Conservation (phyloP, 805 yeast species). For the Scheffersomyces stipitis region DNA sequence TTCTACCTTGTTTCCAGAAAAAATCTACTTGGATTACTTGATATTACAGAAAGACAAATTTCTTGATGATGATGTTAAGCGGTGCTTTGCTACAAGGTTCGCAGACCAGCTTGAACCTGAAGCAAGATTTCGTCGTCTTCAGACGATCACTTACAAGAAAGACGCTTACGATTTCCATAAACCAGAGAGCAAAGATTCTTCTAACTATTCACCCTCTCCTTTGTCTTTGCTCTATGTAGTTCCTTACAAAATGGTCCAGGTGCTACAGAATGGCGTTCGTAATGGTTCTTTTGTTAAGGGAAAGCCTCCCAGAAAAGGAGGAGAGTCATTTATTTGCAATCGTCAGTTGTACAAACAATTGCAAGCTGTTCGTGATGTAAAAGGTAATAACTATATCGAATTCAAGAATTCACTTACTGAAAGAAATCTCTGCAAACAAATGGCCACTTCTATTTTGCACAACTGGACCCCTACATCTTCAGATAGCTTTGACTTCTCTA, state of each 20-base stretch:
- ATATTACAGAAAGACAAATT: slow-evolving; percentile 43
- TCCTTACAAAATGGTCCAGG: slow-evolving; percentile 27
- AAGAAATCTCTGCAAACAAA: slow-evolving; percentile 29
- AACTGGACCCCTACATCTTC: slow-evolving; percentile 47
- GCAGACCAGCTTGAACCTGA: slow-evolving; percentile 14
- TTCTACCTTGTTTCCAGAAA: slow-evolving; percentile 29
- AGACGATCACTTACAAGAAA: slow-evolving; percentile 18
- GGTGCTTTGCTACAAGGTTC: slow-evolving; percentile 39
- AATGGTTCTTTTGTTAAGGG: slow-evolving; percentile 55
- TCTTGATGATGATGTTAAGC: slow-evolving; percentile 24
- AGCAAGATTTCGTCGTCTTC: slow-evolving; percentile 19
- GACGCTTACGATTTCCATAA: slow-evolving; percentile 28
- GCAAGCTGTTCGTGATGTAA: background rate
- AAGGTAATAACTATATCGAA: slow-evolving; percentile 6
- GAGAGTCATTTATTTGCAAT: slow-evolving; percentile 42
- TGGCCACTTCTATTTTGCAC: slow-evolving; percentile 31
- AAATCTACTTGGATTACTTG: slow-evolving; percentile 46
- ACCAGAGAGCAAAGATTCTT: slow-evolving; percentile 5
- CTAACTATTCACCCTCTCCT: slow-evolving; percentile 31
- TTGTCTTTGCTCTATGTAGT: slow-evolving; percentile 28
- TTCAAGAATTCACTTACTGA: slow-evolving; percentile 16
- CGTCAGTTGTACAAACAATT: slow-evolving; percentile 15
- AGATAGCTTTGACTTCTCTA: slow-evolving; percentile 44
- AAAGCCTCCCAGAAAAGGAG: slow-evolving; percentile 42
- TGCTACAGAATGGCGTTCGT: slow-evolving; percentile 57